A percentile compares a stretch with the other conserved stretches of the same genome.
Evolutionary conservation across 306 rosid genomes (phyloP).

Genomic region (Medicago truncatula): MtrunA17r5.0-ANR NC_053043.1:43664001-43664500

Average conservation of each 20-base stretch:
- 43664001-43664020: conserved; percentile 1
- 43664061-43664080: conserved; percentile 5
- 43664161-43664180: too few species aligned
- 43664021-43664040: conserved; percentile 25
- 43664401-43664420: neutral
- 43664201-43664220: too few species aligned
- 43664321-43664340: conserved; percentile 31
- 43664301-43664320: neutral
- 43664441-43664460: conserved; percentile 32
- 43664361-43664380: neutral
- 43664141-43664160: neutral
- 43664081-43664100: conserved; percentile 23
- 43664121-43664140: conserved; percentile 17
- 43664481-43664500: neutral
- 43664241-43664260: neutral
- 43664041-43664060: neutral
- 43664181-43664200: too few species aligned
- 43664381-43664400: neutral
- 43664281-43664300: neutral
- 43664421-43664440: neutral
- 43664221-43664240: too few species aligned
- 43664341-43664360: conserved; percentile 13
- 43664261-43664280: neutral
- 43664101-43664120: conserved; percentile 36
- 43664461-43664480: neutral